These are phyloP conservation scores for Cajanus cajan DNA, from an alignment of 306 rosid genomes.

Conservation along the genomic window DNA sequence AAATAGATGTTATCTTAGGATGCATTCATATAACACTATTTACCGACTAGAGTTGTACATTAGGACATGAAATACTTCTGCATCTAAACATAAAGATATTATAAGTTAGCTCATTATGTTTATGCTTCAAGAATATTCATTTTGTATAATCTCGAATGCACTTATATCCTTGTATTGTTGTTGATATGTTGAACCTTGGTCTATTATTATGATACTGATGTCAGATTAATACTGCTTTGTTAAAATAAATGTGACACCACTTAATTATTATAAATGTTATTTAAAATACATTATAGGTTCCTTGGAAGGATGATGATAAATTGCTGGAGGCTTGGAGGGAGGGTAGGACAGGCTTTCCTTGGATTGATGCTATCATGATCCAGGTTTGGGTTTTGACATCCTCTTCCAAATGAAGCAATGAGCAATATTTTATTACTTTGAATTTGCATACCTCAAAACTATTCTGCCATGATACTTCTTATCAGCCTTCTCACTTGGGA, in stretches of 20 bases:
- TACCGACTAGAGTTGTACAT: not conserved
- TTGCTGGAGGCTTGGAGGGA: slow-evolving; percentile 89
- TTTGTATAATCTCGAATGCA: not conserved
- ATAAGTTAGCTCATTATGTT: not conserved
- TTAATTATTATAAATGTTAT: not conserved
- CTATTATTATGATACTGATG: not conserved
- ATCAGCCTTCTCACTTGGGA: slow-evolving; percentile 4
- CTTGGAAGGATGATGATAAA: slow-evolving; percentile 80
- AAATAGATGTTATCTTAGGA: not conserved
- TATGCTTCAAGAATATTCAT: slow-evolving; percentile 9
- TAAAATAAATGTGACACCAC: not conserved
- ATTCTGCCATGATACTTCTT: not conserved
- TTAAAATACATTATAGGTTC: slow-evolving; percentile 50
- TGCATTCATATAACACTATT: not conserved
- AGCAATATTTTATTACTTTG: not conserved
- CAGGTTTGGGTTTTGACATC: slow-evolving; percentile 59
- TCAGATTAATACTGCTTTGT: slow-evolving; percentile 9
- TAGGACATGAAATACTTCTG: not conserved
- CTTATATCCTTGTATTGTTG: not conserved
- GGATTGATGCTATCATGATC: slow-evolving; percentile 95
- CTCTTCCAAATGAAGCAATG: slow-evolving; percentile 23
- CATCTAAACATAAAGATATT: not conserved
- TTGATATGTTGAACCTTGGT: not conserved
- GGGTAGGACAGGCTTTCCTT: slow-evolving; percentile 87
- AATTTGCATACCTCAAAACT: not conserved